A percentile compares a stretch with the other conserved stretches of the same genome.
Conservation (phyloP, 1,284 basidiomycete genomes). For the Vanrija pseudolonga region DNA sequence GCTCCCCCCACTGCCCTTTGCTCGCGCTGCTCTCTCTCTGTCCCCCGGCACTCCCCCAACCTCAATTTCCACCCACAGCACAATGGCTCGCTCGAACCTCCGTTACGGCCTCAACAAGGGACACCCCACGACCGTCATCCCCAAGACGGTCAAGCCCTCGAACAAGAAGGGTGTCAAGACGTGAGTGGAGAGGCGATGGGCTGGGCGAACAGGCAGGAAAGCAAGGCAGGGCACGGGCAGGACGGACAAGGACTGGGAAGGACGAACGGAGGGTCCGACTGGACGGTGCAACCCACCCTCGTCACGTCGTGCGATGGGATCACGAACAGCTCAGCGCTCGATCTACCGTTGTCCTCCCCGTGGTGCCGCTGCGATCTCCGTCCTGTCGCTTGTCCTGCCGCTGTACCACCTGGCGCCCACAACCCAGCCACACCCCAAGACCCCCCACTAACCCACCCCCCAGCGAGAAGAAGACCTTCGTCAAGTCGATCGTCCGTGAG, state of each 20-base stretch:
- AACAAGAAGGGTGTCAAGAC: constrained; percentile 84
- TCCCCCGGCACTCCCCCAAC: too few species aligned
- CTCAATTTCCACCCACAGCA: constrained; percentile 3
- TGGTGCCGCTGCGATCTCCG: too few species aligned
- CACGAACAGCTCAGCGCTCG: too few species aligned
- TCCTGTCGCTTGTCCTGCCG: not conserved
- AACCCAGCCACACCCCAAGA: not conserved
- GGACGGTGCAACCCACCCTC: too few species aligned
- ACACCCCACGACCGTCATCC: constrained; percentile 83
- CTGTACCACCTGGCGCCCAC: not conserved
- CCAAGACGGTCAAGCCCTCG: constrained; percentile 73
- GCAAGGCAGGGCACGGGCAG: not conserved
- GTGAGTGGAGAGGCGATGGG: constrained; percentile 26
- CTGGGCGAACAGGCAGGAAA: not conserved
- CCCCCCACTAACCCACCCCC: constrained; percentile 1
- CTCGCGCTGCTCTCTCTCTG: not conserved
- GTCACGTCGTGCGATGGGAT: too few species aligned
- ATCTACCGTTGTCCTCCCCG: too few species aligned
- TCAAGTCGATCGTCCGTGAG: constrained; percentile 86
- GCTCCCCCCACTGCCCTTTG: not conserved
- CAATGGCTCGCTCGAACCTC: constrained; percentile 61
- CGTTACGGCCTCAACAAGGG: constrained; percentile 90
- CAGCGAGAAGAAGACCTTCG: constrained; percentile 74
- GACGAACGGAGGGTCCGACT: not conserved
- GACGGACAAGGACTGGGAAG: not conserved